A percentile compares a stretch with the other conserved stretches of the same genome.
Conservation (phyloP, 2,329 filamentous ascomycete genomes). For the Beauveria caledonica region DNA sequence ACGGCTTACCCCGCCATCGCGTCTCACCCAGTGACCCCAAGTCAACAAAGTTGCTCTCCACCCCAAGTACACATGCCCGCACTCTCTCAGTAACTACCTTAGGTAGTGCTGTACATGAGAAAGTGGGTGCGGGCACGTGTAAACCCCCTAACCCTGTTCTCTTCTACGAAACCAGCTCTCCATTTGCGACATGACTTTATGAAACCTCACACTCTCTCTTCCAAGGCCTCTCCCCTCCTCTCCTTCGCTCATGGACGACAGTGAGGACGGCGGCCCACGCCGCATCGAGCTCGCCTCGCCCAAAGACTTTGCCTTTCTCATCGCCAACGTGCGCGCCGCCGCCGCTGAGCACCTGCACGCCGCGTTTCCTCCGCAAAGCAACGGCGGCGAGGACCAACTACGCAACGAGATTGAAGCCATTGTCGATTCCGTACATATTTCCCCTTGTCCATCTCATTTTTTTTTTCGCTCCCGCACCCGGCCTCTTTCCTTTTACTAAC, state of each 20-base stretch:
- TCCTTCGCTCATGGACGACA: conserved; percentile 10
- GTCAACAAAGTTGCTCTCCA: too few species aligned
- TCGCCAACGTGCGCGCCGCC: conserved; percentile 59
- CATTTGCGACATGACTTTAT: too few species aligned
- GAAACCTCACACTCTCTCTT: too few species aligned
- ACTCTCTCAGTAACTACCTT: too few species aligned
- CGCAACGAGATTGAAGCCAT: conserved; percentile 50
- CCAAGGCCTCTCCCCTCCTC: neutral
- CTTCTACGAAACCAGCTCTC: too few species aligned
- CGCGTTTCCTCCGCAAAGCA: conserved; percentile 59
- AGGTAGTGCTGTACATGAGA: too few species aligned
- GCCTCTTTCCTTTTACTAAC: neutral
- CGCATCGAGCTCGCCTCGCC: conserved; percentile 74
- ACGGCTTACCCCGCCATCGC: too few species aligned
- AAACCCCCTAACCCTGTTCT: too few species aligned
- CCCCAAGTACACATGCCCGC: too few species aligned
- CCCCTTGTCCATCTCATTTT: neutral
- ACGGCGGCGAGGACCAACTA: conserved; percentile 43
- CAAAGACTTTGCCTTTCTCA: conserved; percentile 63
- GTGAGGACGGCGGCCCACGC: conserved; percentile 46
- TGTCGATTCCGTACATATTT: conserved; percentile 44
- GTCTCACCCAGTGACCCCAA: too few species aligned
- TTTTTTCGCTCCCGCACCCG: neutral
- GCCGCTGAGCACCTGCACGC: conserved; percentile 59
- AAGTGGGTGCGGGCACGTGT: too few species aligned